A percentile compares a stretch with the other conserved stretches of the same genome.
phyloP scores from a whole-genome alignment of 768 basidiomycete genomes.

The Pleurotus citrinopileatus region DNA sequence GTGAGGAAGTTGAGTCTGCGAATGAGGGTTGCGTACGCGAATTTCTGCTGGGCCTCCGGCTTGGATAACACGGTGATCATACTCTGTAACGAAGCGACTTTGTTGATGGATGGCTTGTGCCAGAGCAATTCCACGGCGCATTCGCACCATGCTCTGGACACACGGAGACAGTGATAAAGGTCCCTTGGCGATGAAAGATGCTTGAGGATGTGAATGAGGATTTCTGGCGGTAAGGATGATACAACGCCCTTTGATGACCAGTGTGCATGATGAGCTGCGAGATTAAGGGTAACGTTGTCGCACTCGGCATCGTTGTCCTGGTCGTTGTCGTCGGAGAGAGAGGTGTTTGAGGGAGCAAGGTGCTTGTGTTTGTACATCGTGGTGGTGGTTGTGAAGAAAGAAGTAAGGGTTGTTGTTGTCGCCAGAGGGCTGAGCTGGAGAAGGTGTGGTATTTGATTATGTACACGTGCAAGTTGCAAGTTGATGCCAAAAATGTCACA shows the following conservation, averaged over 20 bases:
- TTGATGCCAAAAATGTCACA: slow-evolving; percentile 8
- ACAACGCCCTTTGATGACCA: slow-evolving; percentile 44
- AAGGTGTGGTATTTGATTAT: neutral
- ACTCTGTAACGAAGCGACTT: slow-evolving; percentile 66
- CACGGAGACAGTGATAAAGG: slow-evolving; percentile 71
- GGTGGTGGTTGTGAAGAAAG: slow-evolving; percentile 33
- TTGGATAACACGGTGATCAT: slow-evolving; percentile 71
- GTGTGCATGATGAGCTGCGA: slow-evolving; percentile 61
- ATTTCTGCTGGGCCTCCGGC: slow-evolving; percentile 55
- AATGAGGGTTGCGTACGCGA: slow-evolving; percentile 85
- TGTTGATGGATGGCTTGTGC: slow-evolving; percentile 82
- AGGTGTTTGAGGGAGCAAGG: slow-evolving; percentile 72
- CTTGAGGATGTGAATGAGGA: slow-evolving; percentile 90
- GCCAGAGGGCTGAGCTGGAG: slow-evolving; percentile 14
- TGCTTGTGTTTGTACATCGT: slow-evolving; percentile 47
- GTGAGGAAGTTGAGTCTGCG: slow-evolving; percentile 87
- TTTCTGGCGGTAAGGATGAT: slow-evolving; percentile 74
- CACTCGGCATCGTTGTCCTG: slow-evolving; percentile 44
- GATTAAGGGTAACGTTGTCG: slow-evolving; percentile 30
- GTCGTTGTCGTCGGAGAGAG: slow-evolving; percentile 74
- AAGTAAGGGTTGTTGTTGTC: slow-evolving; percentile 14
- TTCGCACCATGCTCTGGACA: slow-evolving; percentile 92
- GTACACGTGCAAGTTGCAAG: neutral
- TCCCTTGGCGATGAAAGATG: slow-evolving; percentile 74
- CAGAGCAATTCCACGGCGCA: slow-evolving; percentile 94